A percentile compares a stretch with the other conserved stretches of the same genome.
Conservation (phyloP, 1,284 basidiomycete species). For the Rhodotorula sp. region DNA sequence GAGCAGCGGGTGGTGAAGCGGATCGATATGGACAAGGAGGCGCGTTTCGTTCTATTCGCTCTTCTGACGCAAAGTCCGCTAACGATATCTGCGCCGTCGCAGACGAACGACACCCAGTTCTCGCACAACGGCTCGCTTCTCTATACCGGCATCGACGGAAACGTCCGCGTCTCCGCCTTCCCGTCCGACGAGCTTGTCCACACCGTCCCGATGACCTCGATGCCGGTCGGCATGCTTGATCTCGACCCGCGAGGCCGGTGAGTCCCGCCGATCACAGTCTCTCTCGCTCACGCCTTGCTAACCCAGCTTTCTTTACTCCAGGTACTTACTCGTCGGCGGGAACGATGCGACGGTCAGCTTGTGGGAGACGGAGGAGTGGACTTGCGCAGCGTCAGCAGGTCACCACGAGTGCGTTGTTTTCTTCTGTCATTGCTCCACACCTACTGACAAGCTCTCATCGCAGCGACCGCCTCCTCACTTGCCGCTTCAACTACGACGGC, state of each 20-base stretch:
- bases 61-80: neutral
- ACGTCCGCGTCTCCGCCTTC: constrained; percentile 12
- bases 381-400: constrained; percentile 26
- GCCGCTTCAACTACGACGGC: constrained; percentile 36
- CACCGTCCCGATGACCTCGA: constrained; percentile 11
- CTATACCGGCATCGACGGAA: constrained; percentile 26
- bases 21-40: constrained; percentile 19
- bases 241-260: constrained; percentile 37
- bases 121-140: constrained; percentile 38
- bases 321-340: constrained; percentile 32
- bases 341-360: constrained; percentile 37
- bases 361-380: constrained; percentile 39
- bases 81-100: neutral
- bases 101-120: constrained; percentile 40
- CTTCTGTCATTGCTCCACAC: neutral
- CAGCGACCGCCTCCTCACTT: constrained; percentile 26
- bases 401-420: constrained; percentile 32
- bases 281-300: neutral
- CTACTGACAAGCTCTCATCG: too few relatives aligned
- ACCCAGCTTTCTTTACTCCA: neutral
- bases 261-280: neutral
- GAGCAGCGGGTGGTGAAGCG: constrained; percentile 14
- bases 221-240: constrained; percentile 22
- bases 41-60: neutral
- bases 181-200: constrained; percentile 24